Base-by-base conservation (phyloP, 129 eudicot species). In the Solidago caesia region DNA sequence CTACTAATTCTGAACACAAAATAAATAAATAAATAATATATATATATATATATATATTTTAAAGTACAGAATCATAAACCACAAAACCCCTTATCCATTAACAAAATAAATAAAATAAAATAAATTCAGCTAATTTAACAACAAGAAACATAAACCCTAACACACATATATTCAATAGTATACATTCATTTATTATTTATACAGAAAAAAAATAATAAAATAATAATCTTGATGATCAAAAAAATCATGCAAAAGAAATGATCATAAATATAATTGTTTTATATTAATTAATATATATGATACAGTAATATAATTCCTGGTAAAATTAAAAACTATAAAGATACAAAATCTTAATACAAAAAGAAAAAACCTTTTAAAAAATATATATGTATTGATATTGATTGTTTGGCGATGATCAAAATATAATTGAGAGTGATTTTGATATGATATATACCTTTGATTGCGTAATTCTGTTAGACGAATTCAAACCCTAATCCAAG, bases 1-100 rank as follows among this genome's bases (percentile, higher is more conserved):
- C 78, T 29, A 73, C 46, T 44, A 73, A 78, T 6, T 63, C 86
- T 78, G 77, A n/a, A 58, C 44, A 27, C 21, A 82, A 67, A n/a
- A 55, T 52, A 14, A 52, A 12, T 49, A 53, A 55, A 15, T 6
- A 55, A 5, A 55, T 7, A n/a, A n/a, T 29, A 29, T 29, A 29
- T 29, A n/a, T n/a, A n/a, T n/a, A n/a, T n/a, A n/a, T n/a, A n/a
- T n/a, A n/a, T n/a, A n/a, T n/a, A n/a, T 29, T 29, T 29, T 29
- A 55, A 67, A 46, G 6, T 8, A 53, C 9, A 69, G 43, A 51
- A 25, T 12, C 14, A 14, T 53, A n/a, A 78, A 43, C 56, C 7
- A 13, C 8, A 59, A n/a, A 48, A 70, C 7, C 47, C 39, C 45
- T 44, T 21, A 47, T 59, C 69, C 7, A 77, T 58, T 12, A 53